Conservation (phyloP, 192 early-diverging fungal species). For the Radiomyces spectabilis region DNA sequence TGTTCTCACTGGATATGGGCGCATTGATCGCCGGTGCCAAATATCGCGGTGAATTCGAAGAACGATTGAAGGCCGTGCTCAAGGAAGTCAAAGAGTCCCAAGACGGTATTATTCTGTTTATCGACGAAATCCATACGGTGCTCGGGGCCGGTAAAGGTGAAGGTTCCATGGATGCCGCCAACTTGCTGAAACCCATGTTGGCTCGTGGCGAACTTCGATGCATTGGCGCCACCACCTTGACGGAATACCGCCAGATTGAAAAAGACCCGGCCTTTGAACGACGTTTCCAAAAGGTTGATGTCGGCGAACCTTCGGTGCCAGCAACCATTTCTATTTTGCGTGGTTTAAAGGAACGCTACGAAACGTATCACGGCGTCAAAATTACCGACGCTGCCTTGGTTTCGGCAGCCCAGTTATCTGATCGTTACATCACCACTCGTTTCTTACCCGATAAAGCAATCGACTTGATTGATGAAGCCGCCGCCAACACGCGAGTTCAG, state of each 20-base stretch:
- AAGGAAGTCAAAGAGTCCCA: conserved; percentile 91
- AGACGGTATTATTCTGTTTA: conserved; percentile 89
- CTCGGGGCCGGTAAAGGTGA: conserved; percentile 89
- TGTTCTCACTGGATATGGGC: conserved; percentile 96
- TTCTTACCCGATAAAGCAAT: conserved; percentile 80
- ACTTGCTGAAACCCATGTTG: conserved; percentile 96
- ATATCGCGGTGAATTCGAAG: conserved; percentile 97
- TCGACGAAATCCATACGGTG: conserved; percentile 95
- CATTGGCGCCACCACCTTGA: conserved; percentile 94
- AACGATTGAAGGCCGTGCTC: conserved; percentile 91
- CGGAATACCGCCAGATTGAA: conserved; percentile 90
- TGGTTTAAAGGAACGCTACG: conserved; percentile 71
- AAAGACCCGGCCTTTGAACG: conserved; percentile 74
- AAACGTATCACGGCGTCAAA: conserved; percentile 72
- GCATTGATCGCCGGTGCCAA: conserved; percentile 90
- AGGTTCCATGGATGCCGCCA: conserved; percentile 83
- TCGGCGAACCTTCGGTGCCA: conserved; percentile 59
- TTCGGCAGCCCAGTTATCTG: conserved; percentile 60
- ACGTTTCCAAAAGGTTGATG: conserved; percentile 70
- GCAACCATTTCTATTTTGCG: conserved; percentile 74
- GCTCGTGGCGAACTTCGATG: conserved; percentile 93
- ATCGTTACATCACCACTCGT: conserved; percentile 67
- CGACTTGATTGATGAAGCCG: conserved; percentile 84
- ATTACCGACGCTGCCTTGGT: conserved; percentile 69
- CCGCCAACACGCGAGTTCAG: conserved; percentile 92